These are phyloP conservation scores for Cynara cardunculus DNA, from an alignment of 129 eudicot genomes.

Conservation along the genomic window DNA sequence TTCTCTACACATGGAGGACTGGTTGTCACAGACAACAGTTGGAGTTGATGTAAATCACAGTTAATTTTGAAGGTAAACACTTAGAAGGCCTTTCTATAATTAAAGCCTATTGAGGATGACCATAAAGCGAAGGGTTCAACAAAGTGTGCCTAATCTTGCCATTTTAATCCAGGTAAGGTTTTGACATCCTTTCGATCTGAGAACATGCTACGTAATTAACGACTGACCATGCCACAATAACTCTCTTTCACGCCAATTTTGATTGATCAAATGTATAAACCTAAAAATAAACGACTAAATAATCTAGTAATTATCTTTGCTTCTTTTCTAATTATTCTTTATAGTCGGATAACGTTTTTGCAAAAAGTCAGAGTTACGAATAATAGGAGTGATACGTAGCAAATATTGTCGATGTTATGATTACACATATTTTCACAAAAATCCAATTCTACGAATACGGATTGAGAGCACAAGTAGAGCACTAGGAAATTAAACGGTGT, in stretches of 20 bases:
- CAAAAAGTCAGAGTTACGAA: not conserved
- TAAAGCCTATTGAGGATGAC: not conserved
- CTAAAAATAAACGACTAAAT: not conserved
- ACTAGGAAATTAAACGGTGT: constrained; percentile 1
- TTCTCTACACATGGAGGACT: not conserved
- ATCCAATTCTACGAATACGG: not conserved
- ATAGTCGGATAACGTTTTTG: not conserved
- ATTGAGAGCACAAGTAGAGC: not conserved
- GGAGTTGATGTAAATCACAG: not conserved
- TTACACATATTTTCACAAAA: not conserved
- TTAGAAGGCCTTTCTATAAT: too few relatives aligned
- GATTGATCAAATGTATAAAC: not conserved
- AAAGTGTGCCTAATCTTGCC: not conserved
- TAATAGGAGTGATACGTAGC: not conserved
- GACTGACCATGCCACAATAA: not conserved
- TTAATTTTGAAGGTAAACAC: not conserved
- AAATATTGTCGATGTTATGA: not conserved
- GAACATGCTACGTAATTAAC: not conserved
- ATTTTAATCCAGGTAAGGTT: not conserved
- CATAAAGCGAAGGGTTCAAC: not conserved
- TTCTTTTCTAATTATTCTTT: not conserved
- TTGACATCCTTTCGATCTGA: not conserved
- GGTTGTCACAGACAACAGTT: not conserved
- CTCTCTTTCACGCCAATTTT: not conserved
- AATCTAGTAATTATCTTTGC: not conserved